A percentile compares a stretch with the other conserved stretches of the same genome.
phyloP scores from a whole-genome alignment of 352 stramenopile species.

The Pythium pyrilobum region DNA sequence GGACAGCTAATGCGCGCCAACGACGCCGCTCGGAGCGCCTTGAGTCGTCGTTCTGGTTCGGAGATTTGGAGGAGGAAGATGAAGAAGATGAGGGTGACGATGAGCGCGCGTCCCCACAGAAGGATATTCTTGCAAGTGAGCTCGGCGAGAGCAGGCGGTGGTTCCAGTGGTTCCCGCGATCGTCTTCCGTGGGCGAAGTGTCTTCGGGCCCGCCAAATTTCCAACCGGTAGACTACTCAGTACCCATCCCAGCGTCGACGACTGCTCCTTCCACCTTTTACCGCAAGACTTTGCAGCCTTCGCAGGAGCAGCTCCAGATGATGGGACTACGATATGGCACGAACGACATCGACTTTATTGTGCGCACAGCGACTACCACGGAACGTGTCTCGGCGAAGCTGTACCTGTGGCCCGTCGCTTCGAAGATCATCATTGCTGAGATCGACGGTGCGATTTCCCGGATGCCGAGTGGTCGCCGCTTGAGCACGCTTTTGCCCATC shows the following conservation, averaged over 20 bases:
- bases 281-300: slow-evolving; percentile 57
- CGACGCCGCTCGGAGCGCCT: slow-evolving; percentile 7
- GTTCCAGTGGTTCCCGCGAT: slow-evolving; percentile 29
- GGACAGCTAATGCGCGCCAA: background rate
- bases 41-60: slow-evolving; percentile 23
- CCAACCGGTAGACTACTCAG: slow-evolving; percentile 6
- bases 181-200: slow-evolving; percentile 4
- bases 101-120: background rate
- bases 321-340: slow-evolving; percentile 56
- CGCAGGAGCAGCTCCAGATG: slow-evolving; percentile 43
- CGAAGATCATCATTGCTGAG: slow-evolving; percentile 79
- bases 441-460: slow-evolving; percentile 76
- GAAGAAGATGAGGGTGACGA: slow-evolving; percentile 5
- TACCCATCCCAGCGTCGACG: background rate
- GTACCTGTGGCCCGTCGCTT: slow-evolving; percentile 64
- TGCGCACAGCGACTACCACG: slow-evolving; percentile 19
- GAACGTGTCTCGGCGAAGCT: slow-evolving; percentile 50
- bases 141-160: slow-evolving; percentile 5
- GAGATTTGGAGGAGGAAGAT: slow-evolving; percentile 18
- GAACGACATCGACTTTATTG: slow-evolving; percentile 73
- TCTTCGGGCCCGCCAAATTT: background rate
- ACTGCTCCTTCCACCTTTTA: slow-evolving; percentile 22
- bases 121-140: background rate
- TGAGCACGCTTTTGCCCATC: slow-evolving; percentile 24
- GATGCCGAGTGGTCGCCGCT: slow-evolving; percentile 26